These are phyloP conservation scores for Sanghuangporus baumii DNA, from an alignment of 1,284 basidiomycete genomes.

Conservation along the genomic window DNA sequence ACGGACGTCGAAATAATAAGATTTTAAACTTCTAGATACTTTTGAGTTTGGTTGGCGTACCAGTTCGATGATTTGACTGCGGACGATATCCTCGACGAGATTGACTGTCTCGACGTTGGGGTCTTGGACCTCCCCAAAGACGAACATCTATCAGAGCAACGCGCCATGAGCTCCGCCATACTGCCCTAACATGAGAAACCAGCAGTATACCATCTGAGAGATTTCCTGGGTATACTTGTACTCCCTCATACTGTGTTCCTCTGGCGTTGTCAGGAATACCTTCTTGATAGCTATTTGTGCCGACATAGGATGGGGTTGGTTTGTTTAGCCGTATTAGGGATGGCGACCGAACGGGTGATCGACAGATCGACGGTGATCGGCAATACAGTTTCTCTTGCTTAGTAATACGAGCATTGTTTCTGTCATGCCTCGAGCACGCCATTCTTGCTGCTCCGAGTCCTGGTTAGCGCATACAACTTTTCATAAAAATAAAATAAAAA, in stretches of 20 bases:
- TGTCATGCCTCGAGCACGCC: neutral
- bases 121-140: conserved; percentile 93
- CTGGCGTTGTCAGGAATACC: neutral
- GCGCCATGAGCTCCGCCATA: neutral
- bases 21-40: neutral
- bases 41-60: conserved; percentile 37
- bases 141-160: conserved; percentile 71
- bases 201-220: conserved; percentile 63
- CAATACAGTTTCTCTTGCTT: neutral
- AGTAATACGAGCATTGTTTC: neutral
- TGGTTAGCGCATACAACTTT: neutral
- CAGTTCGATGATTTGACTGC: conserved; percentile 88
- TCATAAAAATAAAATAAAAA: neutral
- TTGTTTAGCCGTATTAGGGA: neutral
- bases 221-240: conserved; percentile 79
- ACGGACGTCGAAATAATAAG: neutral
- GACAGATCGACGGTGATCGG: neutral
- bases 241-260: conserved; percentile 31
- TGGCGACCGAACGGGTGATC: neutral
- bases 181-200: neutral
- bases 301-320: neutral
- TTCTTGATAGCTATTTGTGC: conserved; percentile 4
- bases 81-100: conserved; percentile 94
- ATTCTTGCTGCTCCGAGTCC: neutral
- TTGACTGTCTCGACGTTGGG: conserved; percentile 84